phyloP scores from a whole-genome alignment of 495 filamentous ascomycete genomes.

The Cladorrhinum samala region DNA sequence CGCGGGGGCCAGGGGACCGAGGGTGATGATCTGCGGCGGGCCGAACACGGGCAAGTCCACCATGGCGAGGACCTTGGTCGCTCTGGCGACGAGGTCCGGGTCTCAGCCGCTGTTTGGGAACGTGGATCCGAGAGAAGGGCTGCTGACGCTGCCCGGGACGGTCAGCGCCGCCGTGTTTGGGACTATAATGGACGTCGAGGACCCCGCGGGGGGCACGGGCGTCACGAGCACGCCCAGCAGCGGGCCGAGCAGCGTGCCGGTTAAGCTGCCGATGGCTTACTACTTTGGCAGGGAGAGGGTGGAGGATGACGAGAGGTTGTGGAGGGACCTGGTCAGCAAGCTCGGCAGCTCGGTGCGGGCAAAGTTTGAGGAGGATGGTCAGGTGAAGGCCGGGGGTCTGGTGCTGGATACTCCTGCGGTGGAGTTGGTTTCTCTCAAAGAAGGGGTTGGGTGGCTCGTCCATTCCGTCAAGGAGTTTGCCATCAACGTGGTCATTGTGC shows the following conservation, averaged over 20 bases:
- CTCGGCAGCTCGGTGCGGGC: constrained; percentile 73
- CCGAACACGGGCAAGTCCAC: constrained; percentile 81
- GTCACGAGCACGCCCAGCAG: constrained; percentile 78
- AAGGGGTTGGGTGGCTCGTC: constrained; percentile 62
- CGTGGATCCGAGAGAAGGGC: constrained; percentile 75
- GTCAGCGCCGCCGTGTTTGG: constrained; percentile 77
- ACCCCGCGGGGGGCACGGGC: constrained; percentile 75
- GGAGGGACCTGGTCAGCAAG: constrained; percentile 65
- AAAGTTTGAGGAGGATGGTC: constrained; percentile 71
- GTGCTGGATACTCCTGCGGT: constrained; percentile 81
- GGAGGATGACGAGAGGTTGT: constrained; percentile 67
- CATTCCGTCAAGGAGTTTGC: constrained; percentile 87
- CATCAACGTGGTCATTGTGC: constrained; percentile 74
- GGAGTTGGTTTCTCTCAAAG: constrained; percentile 39
- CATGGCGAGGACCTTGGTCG: constrained; percentile 71
- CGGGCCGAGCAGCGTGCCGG: constrained; percentile 77
- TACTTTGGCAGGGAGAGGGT: constrained; percentile 72
- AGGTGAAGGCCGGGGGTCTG: constrained; percentile 63
- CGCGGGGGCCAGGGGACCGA: constrained; percentile 50
- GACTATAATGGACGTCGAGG: constrained; percentile 70
- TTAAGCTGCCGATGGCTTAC: constrained; percentile 91
- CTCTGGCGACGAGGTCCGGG: constrained; percentile 71
- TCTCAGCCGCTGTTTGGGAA: constrained; percentile 80
- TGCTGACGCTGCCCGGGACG: constrained; percentile 79
- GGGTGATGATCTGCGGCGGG: constrained; percentile 79